Base-by-base conservation (phyloP, 2,329 filamentous ascomycete genomes). In the Trichoderma oligosporum region DNA sequence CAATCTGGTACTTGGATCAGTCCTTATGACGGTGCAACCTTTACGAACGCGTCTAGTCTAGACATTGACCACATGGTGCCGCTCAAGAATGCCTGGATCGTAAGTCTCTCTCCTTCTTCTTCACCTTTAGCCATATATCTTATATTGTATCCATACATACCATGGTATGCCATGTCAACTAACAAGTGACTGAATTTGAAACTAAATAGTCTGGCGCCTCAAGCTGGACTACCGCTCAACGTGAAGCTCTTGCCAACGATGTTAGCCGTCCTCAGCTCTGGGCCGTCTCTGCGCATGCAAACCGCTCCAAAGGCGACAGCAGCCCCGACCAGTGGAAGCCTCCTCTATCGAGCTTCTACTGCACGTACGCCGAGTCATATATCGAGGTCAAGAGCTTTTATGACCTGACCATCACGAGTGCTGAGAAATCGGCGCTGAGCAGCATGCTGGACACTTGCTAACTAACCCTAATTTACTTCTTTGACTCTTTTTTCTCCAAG, bases 11-110 rank as follows among this genome's bases (percentile, higher is more conserved):
- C 75, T 0, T 94, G 90, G 89, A 72, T 70, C 38, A 86, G 82
- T 33, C 86, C 87, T 0, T 94, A 88, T 68, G 89, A 93, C 66
- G 88, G 88, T 14, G 85, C 75, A 0, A 83, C 78, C 1, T 91
- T 87, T 86, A 86, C 82, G 0, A 74, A 76, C 0, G 82, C 88
- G 1, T 81, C 78, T 16, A 87, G 92, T 64, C 70, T 94, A 1
- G 88, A 93, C 64, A 93, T 94, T 59, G 90, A 94, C 70, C 90
- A 94, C 69, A 79, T 94, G 73, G 88, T 95, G 2, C 89, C 90
- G 1, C 70, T 95, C 60, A 86, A 86, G 68, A 90, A 92, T 66
- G 88, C 89, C 4, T 93, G 88, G 89, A 84, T 87, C 60, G 82
- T 85, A 63, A 66, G 77, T 72, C 7, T n/a, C 14, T 35, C 20